Percentiles rank a stretch among this genome's conserved stretches.
phyloP scores from a whole-genome alignment of 805 yeast species.

The Wickerhamomyces xylosicus region DNA sequence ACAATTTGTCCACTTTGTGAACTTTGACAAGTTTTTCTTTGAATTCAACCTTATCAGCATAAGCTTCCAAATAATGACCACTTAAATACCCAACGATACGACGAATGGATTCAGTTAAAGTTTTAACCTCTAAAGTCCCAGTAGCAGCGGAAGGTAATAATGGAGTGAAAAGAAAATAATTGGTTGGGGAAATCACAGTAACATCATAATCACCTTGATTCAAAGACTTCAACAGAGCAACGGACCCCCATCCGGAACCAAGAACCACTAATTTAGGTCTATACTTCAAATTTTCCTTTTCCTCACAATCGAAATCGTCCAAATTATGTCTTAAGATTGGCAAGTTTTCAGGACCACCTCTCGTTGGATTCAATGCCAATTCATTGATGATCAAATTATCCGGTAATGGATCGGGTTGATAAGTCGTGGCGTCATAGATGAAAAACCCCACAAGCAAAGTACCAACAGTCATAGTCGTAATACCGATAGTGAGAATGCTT shows the following conservation, averaged over 20 bases:
- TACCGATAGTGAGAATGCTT: conserved; percentile 29
- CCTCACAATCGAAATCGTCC: conserved; percentile 45
- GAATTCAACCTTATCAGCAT: conserved; percentile 48
- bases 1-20: conserved; percentile 28
- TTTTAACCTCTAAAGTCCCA: conserved; percentile 56
- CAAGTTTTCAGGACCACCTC: conserved; percentile 64
- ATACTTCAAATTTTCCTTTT: conserved; percentile 32
- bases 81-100: conserved; percentile 38
- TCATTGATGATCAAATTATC: conserved; percentile 39
- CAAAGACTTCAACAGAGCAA: conserved; percentile 41
- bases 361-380: conserved; percentile 41
- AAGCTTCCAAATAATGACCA: conserved; percentile 56
- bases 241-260: conserved; percentile 70
- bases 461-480: conserved; percentile 31
- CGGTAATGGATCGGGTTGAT: conserved; percentile 29
- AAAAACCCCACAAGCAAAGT: conserved; percentile 39
- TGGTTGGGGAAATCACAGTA: conserved; percentile 58
- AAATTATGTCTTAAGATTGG: conserved; percentile 47
- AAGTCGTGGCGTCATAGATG: conserved; percentile 60
- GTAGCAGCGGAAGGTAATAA: conserved; percentile 62
- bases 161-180: conserved; percentile 62
- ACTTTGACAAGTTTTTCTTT: conserved; percentile 49
- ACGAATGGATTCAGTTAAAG: conserved; percentile 55
- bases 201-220: conserved; percentile 49
- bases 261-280: conserved; percentile 51